These are phyloP conservation scores for Torulaspora franciscae DNA, from an alignment of 805 yeast species.

Conservation along the genomic window DNA sequence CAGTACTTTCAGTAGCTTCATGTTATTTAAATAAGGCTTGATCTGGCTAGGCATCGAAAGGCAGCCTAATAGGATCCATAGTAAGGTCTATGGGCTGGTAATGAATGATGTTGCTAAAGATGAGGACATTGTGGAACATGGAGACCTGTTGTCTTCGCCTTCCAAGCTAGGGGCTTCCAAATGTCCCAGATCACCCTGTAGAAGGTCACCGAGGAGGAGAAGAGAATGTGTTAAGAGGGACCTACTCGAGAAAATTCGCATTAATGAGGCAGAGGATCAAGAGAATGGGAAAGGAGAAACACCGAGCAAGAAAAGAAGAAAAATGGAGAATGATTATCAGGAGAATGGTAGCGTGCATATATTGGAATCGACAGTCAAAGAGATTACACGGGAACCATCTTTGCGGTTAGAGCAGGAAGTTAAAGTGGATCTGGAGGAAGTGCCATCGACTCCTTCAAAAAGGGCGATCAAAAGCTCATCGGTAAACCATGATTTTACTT, in stretches of 20 bases:
- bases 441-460: conserved; percentile 12
- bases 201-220: conserved; percentile 5
- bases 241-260: conserved; percentile 5
- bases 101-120: conserved; percentile 1
- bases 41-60: not conserved
- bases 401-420: not conserved
- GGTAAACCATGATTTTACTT: conserved; percentile 37
- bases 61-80: not conserved
- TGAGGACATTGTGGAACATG: conserved; percentile 23
- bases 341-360: not conserved
- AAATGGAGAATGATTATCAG: not conserved
- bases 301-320: not conserved
- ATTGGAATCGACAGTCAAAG: not conserved
- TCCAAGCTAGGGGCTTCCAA: conserved; percentile 6
- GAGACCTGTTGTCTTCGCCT: conserved; percentile 26
- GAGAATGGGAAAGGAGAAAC: not conserved
- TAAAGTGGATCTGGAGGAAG: conserved; percentile 1
- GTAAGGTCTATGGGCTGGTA: conserved; percentile 1
- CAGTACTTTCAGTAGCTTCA: not conserved
- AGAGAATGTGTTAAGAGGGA: conserved; percentile 22
- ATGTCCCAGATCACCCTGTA: not conserved
- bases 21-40: not conserved
- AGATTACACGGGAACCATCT: not conserved
- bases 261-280: not conserved
- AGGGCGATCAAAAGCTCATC: conserved; percentile 8